Conservation (phyloP, 2,329 filamentous ascomycete genomes). For the Colletotrichum godetiae region DNA sequence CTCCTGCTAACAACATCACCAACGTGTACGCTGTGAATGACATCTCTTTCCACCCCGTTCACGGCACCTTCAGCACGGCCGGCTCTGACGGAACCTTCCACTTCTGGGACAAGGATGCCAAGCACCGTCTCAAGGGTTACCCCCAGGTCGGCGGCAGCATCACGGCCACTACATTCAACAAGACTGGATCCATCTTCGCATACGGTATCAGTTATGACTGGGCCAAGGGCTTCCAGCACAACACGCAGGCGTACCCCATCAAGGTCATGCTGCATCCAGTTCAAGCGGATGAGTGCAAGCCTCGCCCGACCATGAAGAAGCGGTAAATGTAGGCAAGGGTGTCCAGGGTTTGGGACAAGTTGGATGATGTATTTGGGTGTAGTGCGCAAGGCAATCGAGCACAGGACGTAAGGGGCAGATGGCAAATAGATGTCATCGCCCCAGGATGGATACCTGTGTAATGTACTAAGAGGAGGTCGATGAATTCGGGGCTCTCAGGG, state of each 20-base stretch:
- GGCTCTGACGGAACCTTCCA: constrained; percentile 97
- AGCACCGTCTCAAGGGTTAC: constrained; percentile 90
- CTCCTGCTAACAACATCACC: constrained; percentile 78
- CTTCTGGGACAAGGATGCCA: constrained; percentile 95
- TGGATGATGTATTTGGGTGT: background rate
- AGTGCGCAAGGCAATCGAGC: background rate
- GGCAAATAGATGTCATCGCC: background rate
- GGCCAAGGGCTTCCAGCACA: constrained; percentile 93
- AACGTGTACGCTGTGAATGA: constrained; percentile 97
- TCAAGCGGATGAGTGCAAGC: constrained; percentile 70
- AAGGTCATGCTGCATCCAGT: constrained; percentile 91
- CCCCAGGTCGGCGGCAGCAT: constrained; percentile 88
- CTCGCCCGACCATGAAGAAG: constrained; percentile 69
- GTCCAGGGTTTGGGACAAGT: background rate
- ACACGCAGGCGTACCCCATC: constrained; percentile 78
- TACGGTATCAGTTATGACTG: constrained; percentile 97
- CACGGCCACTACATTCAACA: constrained; percentile 91
- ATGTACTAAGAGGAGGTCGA: constrained; percentile 4
- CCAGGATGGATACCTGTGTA: background rate
- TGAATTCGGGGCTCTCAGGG: background rate
- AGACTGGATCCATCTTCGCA: constrained; percentile 84
- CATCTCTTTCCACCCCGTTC: constrained; percentile 96
- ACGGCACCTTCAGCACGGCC: constrained; percentile 98
- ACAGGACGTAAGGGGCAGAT: background rate
- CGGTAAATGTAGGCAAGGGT: constrained; percentile 51